Evolutionary conservation across 495 filamentous ascomycete genomes (phyloP), one percentile per base, ranked within the genome.

Genomic region (Tuber magnatum): DNA sequence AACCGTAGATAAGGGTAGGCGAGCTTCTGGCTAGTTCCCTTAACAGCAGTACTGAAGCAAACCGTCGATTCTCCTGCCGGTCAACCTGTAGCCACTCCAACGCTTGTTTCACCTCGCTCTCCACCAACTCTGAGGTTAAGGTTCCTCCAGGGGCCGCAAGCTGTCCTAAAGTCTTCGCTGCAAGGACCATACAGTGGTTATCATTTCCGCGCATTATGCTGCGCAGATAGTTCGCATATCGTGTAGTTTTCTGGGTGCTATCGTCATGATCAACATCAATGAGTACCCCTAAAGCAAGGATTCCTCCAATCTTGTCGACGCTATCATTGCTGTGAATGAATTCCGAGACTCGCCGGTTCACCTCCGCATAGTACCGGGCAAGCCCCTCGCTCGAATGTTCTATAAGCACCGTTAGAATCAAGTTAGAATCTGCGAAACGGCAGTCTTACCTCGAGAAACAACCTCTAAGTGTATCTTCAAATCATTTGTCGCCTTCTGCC

Each of bases 221-320:
- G 73, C 92, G 91, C n/a, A 99, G 88, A 80, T 93, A 94, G 76
- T 92, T 92, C 61, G 92, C 91, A 83, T 97, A 98, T 43, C 94
- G 89, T 20, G 94, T 94, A 46, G 94, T 97, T 83, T 98, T 98
- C 79, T 94, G 90, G 28, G 93, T 94, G 10, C 91, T 90, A 84
- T 98, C 96, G 56, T 97, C 94, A 75, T 94, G 94, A 78, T 96
- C 93, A 80, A 99, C 97, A 82, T 96, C 92, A 83, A 97, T 96
- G 40, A 99, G 88, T 51, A 90, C 89, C 81, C 97, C 94, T 73
- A 99, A 91, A 74, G 95, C 94, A 48, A 94, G 88, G 46, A 99
- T 91, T 18, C 95, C 95, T 69, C 93, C 96, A 77, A 97, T 90
- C 72, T 92, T 89, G 77, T 98, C 95, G 80, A 89, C 90, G 28